Conservation (phyloP, 2,329 filamentous ascomycete species). For the Talaromyces atroroseus region DNA sequence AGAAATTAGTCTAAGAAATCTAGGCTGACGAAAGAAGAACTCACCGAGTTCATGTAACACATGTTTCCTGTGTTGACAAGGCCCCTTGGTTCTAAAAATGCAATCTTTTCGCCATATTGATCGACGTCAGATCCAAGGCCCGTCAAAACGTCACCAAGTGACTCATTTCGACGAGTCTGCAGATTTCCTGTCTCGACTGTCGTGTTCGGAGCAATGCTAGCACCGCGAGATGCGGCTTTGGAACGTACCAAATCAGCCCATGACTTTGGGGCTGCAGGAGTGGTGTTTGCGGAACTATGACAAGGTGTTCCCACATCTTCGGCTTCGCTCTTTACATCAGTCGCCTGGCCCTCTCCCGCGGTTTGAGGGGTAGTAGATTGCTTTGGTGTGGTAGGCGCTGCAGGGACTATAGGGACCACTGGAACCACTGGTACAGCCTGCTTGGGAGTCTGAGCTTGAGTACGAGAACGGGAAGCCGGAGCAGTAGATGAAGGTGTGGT, state of each 20-base stretch:
- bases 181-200: slow-evolving; percentile 35
- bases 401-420: slow-evolving; percentile 43
- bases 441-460: slow-evolving; percentile 30
- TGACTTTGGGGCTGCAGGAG: slow-evolving; percentile 52
- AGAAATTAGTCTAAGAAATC: slow-evolving; percentile 29
- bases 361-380: slow-evolving; percentile 29
- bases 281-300: slow-evolving; percentile 36
- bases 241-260: slow-evolving; percentile 65
- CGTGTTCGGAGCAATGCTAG: slow-evolving; percentile 25
- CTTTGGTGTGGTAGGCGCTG: slow-evolving; percentile 30
- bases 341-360: background rate
- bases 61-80: slow-evolving; percentile 97
- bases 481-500: slow-evolving; percentile 52
- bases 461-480: slow-evolving; percentile 28
- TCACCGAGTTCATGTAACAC: slow-evolving; percentile 99
- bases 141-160: slow-evolving; percentile 70
- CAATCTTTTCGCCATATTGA: slow-evolving; percentile 55
- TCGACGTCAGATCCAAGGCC: slow-evolving; percentile 63
- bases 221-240: slow-evolving; percentile 34
- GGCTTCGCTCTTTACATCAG: background rate
- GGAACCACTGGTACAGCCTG: slow-evolving; percentile 42
- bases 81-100: slow-evolving; percentile 86
- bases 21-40: slow-evolving; percentile 30
- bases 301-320: slow-evolving; percentile 3
- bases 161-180: slow-evolving; percentile 49